Evolutionary conservation across 192 early-diverging fungal genomes (phyloP).

Genomic region (Podila clonocystis): DNA sequence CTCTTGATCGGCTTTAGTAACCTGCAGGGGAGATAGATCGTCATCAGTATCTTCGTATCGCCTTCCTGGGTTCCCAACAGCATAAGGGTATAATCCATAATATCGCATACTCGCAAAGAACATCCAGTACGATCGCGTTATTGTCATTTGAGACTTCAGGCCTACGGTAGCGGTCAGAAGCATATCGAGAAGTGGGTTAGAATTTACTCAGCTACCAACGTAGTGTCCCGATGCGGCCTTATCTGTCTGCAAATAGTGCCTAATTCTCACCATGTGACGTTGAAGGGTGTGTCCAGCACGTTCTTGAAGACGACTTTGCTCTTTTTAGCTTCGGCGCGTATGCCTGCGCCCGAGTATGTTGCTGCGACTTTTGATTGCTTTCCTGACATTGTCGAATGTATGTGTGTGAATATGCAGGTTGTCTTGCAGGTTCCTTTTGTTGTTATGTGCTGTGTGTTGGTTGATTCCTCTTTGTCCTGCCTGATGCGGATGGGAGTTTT

Average conservation of each 20-base stretch:
- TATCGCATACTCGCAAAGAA: slow-evolving; percentile 31
- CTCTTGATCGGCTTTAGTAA: slow-evolving; percentile 25
- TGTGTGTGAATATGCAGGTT: neutral
- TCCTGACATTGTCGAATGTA: neutral
- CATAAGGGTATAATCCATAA: neutral
- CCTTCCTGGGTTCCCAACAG: too few relatives aligned
- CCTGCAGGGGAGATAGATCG: slow-evolving; percentile 1
- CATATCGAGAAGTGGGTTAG: neutral
- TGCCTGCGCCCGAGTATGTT: slow-evolving; percentile 14
- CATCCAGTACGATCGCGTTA: slow-evolving; percentile 38
- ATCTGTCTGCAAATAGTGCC: too few relatives aligned
- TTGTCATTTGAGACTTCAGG: slow-evolving; percentile 26
- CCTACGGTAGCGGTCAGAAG: neutral
- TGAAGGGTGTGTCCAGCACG: slow-evolving; percentile 40
- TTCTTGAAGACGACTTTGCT: slow-evolving; percentile 31
- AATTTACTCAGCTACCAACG: neutral
- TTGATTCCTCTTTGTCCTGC: neutral
- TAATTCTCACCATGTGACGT: slow-evolving; percentile 28
- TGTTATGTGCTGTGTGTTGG: neutral
- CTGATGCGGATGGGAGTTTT: too few relatives aligned
- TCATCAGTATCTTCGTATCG: neutral
- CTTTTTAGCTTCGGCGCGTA: slow-evolving; percentile 45
- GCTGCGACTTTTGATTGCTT: slow-evolving; percentile 13
- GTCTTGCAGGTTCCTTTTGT: neutral
- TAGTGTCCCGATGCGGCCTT: neutral